Base-by-base conservation (phyloP, 495 filamentous ascomycete genomes). In the Neurospora sp. region DNA sequence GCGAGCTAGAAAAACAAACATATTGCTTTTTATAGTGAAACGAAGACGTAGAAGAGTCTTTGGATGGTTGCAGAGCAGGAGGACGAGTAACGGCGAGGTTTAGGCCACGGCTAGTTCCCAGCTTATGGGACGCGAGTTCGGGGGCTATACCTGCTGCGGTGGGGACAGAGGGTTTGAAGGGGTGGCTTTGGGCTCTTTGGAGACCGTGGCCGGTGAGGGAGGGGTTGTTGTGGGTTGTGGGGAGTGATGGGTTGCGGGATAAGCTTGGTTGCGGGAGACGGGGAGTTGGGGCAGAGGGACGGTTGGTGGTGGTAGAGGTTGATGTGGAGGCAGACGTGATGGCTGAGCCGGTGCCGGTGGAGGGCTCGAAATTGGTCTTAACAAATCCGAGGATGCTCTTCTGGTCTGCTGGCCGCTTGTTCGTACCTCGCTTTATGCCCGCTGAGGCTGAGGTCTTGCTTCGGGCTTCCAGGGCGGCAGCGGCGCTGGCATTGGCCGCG, bases 1-100 rank as follows among this genome's bases (percentile, higher is more conserved):
- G 84, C 14, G 84, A 86, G 74, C 84, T 86, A 1, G 84, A 86
- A 68, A 86, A 86, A 70, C 79, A 83, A 8, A 79, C 40, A 69
- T 86, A 86, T n/a, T 81, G 79, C 70, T 83, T 84, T 20, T 69
- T 12, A 20, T 59, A 65, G 0, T 14, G 38, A 0, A 73, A 16
- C 0, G 68, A 44, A 2, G 74, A 71, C 1, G 27, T 12, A 8
- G 53, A 61, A 7, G 53, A 35, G 0, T 76, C 68, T 72, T 77
- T 10, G 42, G 27, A 1, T 31, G 35, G 16, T 42, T 71, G 71
- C 7, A 35, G 68, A 12, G 69, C 37, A 7, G 75, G 73, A 16
- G 53, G 53, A 1, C 75, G 73, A 44, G 73, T 73, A n/a, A 74
- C 53, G 53, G 73, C 44, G 37, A 39, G 41, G 39, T 69, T 77